phyloP scores from a whole-genome alignment of 306 rosid genomes.

The Mimosa pudica region DNA sequence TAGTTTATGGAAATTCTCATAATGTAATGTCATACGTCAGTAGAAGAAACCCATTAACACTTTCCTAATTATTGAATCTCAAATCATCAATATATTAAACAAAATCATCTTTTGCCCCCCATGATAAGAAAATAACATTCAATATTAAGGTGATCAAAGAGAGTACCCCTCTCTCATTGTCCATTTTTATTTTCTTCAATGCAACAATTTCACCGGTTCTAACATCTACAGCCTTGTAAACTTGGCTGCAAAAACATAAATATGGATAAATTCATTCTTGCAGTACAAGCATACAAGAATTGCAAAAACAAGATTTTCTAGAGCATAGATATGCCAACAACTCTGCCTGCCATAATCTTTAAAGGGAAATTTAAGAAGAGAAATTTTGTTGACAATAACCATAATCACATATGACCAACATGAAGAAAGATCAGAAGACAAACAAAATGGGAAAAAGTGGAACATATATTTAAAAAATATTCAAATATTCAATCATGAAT shows the following conservation, averaged over 20 bases:
- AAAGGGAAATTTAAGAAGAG: background rate
- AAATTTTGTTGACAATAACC: background rate
- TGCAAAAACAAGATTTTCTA: slow-evolving; percentile 4
- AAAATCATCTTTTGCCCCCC: background rate
- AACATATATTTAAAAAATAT: too few species aligned
- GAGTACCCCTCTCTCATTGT: slow-evolving; percentile 72
- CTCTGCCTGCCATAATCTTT: background rate
- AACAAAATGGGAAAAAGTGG: background rate
- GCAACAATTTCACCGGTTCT: slow-evolving; percentile 78
- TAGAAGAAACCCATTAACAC: background rate
- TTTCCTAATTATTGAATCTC: background rate
- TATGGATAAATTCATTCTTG: slow-evolving; percentile 22
- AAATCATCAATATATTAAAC: background rate
- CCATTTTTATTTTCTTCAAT: slow-evolving; percentile 75
- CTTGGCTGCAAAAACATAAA: slow-evolving; percentile 56
- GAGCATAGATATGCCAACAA: slow-evolving; percentile 15
- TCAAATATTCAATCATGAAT: too few species aligned
- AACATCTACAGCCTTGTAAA: slow-evolving; percentile 69
- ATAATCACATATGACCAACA: too few species aligned
- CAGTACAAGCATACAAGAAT: slow-evolving; percentile 14
- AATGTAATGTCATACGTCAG: background rate
- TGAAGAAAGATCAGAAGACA: too few species aligned
- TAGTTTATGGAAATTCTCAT: background rate
- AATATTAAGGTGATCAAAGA: slow-evolving; percentile 6
- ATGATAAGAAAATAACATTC: slow-evolving; percentile 6